These are phyloP conservation scores for Pleurostoma richardsiae DNA, from an alignment of 2,329 filamentous ascomycete species.

Conservation along the genomic window DNA sequence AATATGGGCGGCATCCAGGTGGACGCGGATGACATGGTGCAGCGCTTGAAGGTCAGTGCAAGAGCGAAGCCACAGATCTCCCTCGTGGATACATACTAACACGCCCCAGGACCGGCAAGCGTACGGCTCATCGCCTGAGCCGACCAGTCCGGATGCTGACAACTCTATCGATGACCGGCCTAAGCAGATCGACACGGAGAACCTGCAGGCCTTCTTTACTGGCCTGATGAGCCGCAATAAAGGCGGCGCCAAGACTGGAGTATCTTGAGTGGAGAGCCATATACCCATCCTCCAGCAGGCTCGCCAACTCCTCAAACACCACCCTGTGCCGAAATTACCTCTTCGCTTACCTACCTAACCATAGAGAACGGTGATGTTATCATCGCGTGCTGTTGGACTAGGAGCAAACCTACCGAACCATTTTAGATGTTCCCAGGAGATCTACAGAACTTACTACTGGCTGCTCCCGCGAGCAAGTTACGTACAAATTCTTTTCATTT, in stretches of 20 bases:
- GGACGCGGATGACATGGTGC: conserved; percentile 89
- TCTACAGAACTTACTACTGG: neutral
- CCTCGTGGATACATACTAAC: conserved; percentile 13
- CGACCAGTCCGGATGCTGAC: conserved; percentile 27
- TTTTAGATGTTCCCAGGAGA: neutral
- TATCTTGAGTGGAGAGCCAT: neutral
- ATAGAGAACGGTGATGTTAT: too few relatives aligned
- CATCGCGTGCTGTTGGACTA: too few relatives aligned
- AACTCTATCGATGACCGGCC: conserved; percentile 27
- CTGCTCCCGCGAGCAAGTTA: conserved; percentile 7
- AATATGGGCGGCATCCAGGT: conserved; percentile 98
- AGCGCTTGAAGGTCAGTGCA: conserved; percentile 68
- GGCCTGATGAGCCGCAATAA: conserved; percentile 53
- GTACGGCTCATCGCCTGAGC: conserved; percentile 40
- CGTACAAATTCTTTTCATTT: neutral
- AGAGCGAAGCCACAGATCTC: neutral
- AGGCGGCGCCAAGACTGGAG: conserved; percentile 10
- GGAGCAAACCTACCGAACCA: neutral
- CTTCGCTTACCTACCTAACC: too few relatives aligned
- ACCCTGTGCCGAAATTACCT: too few relatives aligned
- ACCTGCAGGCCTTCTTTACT: conserved; percentile 55
- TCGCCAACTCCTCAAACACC: too few relatives aligned
- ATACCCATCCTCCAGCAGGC: neutral
- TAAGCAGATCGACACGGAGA: conserved; percentile 47
- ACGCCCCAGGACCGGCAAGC: conserved; percentile 49